Base-by-base conservation (phyloP, 352 stramenopile genomes). In the Aphanomyces cochlioides region DNA sequence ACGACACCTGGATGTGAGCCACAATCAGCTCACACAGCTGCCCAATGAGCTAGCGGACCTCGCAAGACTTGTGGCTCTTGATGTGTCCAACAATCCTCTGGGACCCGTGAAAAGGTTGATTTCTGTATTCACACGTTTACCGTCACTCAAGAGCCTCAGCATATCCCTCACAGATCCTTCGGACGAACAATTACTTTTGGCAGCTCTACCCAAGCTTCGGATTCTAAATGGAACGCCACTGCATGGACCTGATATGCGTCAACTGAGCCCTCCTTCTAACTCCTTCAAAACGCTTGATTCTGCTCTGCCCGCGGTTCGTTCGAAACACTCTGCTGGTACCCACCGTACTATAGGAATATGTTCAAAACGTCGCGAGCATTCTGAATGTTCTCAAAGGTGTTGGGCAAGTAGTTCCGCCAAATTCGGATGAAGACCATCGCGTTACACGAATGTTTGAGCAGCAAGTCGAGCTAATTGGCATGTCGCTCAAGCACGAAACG, bases 91-190 rank as follows among this genome's bases (percentile, higher is more conserved):
- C 47, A 92, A 92, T 15, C 71, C 63, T 4, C 81, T 89, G 56
- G 67, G 61, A 0, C 83, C 79, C 6, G 73, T 89, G 2, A 71
- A 74, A 2, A 76, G 78, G 4, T 68, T 92, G 5, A 75, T 74
- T 5, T 74, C 81, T 5, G 77, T 78, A 13, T 60, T 90, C n/a
- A 65, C 77, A 19, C 39, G 61, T 3, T 89, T 84, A 54, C 48
- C 69, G n/a, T 79, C 75, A 2, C 67, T 92, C 28, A 88, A 88
- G 47, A 89, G 80, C 41, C 75, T 92, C 19, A 84, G 78, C 58
- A 59, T 90, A 48, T 78, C 80, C 12, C 72, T 92, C 8, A 77
- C 67, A 34, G 83, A 68, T 38, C 59, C 76, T 38, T 75, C 77
- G 5, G 76, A 88, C 8, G 82, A 92, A 50, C 78, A 80, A 34